Evolutionary conservation across 2,329 filamentous ascomycete species (phyloP), one percentile per base, ranked within the genome.

Genomic region (Cytospora paraplurivora): DNA sequence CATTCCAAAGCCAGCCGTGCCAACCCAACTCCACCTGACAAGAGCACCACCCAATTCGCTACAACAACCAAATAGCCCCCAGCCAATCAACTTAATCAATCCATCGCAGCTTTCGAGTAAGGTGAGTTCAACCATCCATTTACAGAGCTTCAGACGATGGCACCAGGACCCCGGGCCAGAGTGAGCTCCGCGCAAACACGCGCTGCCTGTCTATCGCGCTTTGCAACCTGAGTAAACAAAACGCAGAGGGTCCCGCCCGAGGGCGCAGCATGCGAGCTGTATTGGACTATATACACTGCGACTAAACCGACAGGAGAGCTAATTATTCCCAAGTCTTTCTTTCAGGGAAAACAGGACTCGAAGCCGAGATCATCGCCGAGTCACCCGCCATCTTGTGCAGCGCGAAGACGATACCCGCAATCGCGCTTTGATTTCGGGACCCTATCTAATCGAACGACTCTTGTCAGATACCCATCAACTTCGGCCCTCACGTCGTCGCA

Each of bases 1-100:
- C n/a, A 15, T 55, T 35, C 44, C 19, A 33, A 64, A 63, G 55
- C 62, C 62, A 51, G 61, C 61, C 56, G 38, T 59, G 54, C 57
- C 62, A 65, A 55, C 59, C 62, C 62, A 67, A 65, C 65, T 67
- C 65, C 65, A 67, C 63, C 65, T 61, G 53, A 53, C n/a, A 47
- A 47, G 44, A 47, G n/a, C 44, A 47, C 17, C 44, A 47, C n/a
- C 44, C n/a, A 37, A 67, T 62, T 67, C 65, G 62, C 59, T 65
- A 62, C 62, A 47, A 62, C 63, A 62, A 61, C 56, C 54, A 56
- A 62, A 65, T 58, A 59, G 59, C 55, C 41, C 37, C 56, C 59
- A 65, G 65, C 65, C 65, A 67, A 67, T 67, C 65, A 67, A 44
- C 61, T 56, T n/a, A 34, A 44, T 37, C 49, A 54, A 55, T 58